Base-by-base conservation (phyloP, 768 basidiomycete species). In the Boletus huronensis region DNA sequence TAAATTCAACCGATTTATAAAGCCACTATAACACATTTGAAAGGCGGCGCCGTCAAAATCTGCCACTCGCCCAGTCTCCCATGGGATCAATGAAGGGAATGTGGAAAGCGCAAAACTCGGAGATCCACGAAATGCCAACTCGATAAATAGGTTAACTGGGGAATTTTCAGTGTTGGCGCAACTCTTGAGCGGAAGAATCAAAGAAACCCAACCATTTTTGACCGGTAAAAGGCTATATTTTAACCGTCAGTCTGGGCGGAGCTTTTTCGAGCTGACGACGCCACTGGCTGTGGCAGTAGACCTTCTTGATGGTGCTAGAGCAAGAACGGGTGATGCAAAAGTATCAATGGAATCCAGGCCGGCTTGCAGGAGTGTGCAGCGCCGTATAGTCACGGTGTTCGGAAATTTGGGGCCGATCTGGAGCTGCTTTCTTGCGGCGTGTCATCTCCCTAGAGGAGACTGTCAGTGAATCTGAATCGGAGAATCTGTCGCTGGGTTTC, bases 401-500 rank as follows among this genome's bases (percentile, higher is more conserved):
- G 43, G 45, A 23, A 34, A 31, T 43, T 42, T 48, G 19, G 41
- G 29, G 35, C 25, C n/a, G 39, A 49, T 46, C 50, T 36, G 7
- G 43, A 43, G 35, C 53, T 9, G 26, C 23, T 48, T 26, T 48
- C 48, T 45, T 32, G 49, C 42, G 28, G 45, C 36, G 60, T 53
- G 32, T 45, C 36, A 16, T 34, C 19, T 47, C 29, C 39, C 51
- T 23, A 36, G 34, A 35, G 21, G 34, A 47, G 28, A 26, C 38
- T 54, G 61, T 52, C 44, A 39, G 56, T 57, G 43, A 55, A 45
- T 62, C 60, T 57, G 43, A 55, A 45, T 62, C 60, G 60, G 56
- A 61, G 60, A 58, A 61, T 53, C 25, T 51, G 60, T 62, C 56
- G 57, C 57, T 62, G 62, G 57, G 57, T 59, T 63, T 63, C 51